Evolutionary conservation across 768 basidiomycete species (phyloP), one percentile per base, ranked within the genome.

Genomic region (Pilatotrama ljubarskyi): DNA sequence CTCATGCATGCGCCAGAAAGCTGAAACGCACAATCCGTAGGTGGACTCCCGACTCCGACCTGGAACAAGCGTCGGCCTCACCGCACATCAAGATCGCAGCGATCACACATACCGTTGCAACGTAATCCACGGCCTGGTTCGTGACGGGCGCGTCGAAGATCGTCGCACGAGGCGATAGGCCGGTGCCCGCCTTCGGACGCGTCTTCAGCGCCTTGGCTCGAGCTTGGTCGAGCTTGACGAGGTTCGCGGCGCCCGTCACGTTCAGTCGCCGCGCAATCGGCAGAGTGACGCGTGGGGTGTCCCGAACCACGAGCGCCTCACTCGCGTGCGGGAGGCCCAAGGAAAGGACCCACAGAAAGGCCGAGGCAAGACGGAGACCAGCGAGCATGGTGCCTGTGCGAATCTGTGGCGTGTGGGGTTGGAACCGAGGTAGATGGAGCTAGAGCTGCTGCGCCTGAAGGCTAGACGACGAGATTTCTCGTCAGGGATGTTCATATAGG

Each of bases 41-140:
- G 63, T 2, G 83, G 82, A 35, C 65, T 73, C 1, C 84, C 84
- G 18, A 87, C 75, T 29, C 76, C 77, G 18, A 86, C 79, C 54
- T 72, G 3, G 2, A 22, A 32, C n/a, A 25, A 38, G 13, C 4
- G 13, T 43, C 9, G 40, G 13, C 11, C 24, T 32, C 14, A 7
- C 11, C 6, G 35, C 10, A 22, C 5, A 24, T 1, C 18, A 32
- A n/a, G 15, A 0, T 10, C 1, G 9, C 3, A 7, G 9, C 2
- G 14, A 15, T 6, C 17, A 0, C n/a, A 47, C 65, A 41, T 46
- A 70, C 69, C 2, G 53, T 51, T 0, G 69, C 70, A 0, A 66
- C 67, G 51, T 77, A 77, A 18, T 43, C 10, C 0, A 72, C 63
- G 1, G 6, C 51, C 5, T 22, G n/a, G 41, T 75, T 75, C 5